phyloP scores from a whole-genome alignment of 2,329 filamentous ascomycete genomes.

The Drechslerella dactyloides region DNA sequence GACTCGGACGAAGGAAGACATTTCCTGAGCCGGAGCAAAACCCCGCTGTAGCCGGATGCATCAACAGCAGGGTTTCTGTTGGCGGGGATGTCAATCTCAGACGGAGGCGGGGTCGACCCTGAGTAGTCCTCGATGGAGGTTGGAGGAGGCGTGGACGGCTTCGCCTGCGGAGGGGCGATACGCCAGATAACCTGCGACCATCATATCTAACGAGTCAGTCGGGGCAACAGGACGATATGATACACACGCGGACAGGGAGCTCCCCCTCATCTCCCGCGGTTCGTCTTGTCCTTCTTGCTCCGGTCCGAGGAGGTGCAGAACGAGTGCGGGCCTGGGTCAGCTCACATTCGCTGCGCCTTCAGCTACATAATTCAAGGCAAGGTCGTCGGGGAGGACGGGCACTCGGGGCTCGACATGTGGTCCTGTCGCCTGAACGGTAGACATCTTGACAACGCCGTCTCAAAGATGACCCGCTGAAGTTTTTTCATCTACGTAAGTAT shows the following conservation, averaged over 20 bases:
- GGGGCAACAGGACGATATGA: slow-evolving; percentile 55
- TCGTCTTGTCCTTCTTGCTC: background rate
- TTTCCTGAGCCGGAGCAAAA: slow-evolving; percentile 69
- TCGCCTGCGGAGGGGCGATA: slow-evolving; percentile 26
- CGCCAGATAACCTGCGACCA: slow-evolving; percentile 42
- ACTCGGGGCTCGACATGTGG: slow-evolving; percentile 35
- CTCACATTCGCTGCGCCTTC: slow-evolving; percentile 79
- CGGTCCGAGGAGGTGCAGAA: slow-evolving; percentile 57
- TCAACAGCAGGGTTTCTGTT: slow-evolving; percentile 5
- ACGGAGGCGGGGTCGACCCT: slow-evolving; percentile 52
- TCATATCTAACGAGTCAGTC: slow-evolving; percentile 18
- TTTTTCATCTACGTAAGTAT: slow-evolving; percentile 51
- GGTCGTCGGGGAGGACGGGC: slow-evolving; percentile 36
- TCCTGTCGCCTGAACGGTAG: slow-evolving; percentile 49
- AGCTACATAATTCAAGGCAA: slow-evolving; percentile 60
- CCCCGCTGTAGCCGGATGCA: slow-evolving; percentile 55
- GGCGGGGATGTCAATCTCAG: slow-evolving; percentile 48
- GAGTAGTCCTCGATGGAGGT: slow-evolving; percentile 56
- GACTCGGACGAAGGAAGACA: slow-evolving; percentile 62
- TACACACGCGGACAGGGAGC: slow-evolving; percentile 47
- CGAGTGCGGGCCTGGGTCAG: slow-evolving; percentile 56
- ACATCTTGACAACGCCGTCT: slow-evolving; percentile 49
- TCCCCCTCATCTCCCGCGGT: too few relatives aligned
- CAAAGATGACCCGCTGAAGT: slow-evolving; percentile 40
- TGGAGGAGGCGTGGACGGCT: slow-evolving; percentile 36